These are phyloP conservation scores for Trichoderma atroviride DNA, from an alignment of 2,329 filamentous ascomycete species.

Conservation along the genomic window DNA sequence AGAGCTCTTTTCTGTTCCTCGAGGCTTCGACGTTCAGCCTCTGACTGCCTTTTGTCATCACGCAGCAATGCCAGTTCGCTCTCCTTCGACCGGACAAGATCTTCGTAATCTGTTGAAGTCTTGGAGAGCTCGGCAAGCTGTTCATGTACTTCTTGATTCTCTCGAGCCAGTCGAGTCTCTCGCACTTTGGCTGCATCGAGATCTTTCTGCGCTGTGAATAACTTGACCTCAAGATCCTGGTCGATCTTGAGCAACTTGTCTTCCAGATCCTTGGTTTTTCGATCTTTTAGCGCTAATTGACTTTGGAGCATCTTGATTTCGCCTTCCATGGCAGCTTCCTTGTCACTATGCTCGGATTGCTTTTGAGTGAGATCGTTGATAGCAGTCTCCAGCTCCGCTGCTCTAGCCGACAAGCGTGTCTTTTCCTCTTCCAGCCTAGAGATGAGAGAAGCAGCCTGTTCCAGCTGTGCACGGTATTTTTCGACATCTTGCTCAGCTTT, in stretches of 20 bases:
- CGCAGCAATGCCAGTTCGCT: conserved; percentile 87
- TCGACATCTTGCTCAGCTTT: conserved; percentile 84
- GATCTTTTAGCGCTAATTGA: conserved; percentile 83
- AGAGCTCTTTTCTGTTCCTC: conserved; percentile 78
- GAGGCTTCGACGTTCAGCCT: conserved; percentile 76
- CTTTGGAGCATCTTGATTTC: conserved; percentile 92
- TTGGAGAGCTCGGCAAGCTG: conserved; percentile 85
- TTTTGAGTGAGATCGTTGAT: conserved; percentile 70
- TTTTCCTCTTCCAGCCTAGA: conserved; percentile 85
- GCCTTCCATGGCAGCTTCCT: conserved; percentile 75
- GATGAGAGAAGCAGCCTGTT: conserved; percentile 89
- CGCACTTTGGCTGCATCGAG: conserved; percentile 72
- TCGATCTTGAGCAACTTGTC: conserved; percentile 80
- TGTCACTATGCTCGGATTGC: conserved; percentile 72
- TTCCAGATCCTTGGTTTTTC: conserved; percentile 87
- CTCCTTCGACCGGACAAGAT: conserved; percentile 89
- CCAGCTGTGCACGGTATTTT: conserved; percentile 76
- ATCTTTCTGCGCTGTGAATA: conserved; percentile 77
- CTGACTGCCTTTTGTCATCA: conserved; percentile 79
- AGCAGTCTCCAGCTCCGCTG: conserved; percentile 69
- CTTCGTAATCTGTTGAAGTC: conserved; percentile 93
- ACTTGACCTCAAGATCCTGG: conserved; percentile 85
- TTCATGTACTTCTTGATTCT: conserved; percentile 80
- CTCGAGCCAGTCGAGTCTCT: conserved; percentile 74
- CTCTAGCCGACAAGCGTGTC: conserved; percentile 66